These are phyloP conservation scores for Candida sanyaensis DNA, from an alignment of 1,139 yeast species.

Conservation along the genomic window DNA sequence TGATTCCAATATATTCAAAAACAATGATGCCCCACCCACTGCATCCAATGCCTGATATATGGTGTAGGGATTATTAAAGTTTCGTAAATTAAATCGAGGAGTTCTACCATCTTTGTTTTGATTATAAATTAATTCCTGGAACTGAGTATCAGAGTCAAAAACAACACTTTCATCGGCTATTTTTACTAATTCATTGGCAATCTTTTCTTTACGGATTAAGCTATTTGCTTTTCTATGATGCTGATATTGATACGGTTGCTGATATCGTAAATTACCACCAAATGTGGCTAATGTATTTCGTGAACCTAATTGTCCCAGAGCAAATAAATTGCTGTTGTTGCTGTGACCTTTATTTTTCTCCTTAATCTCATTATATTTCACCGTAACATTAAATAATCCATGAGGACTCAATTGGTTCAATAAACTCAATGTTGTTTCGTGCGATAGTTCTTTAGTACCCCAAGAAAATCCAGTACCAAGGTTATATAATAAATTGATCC, in stretches of 20 bases:
- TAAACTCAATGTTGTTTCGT: slow-evolving; percentile 30
- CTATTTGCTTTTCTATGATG: not conserved
- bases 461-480: slow-evolving; percentile 43
- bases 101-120: slow-evolving; percentile 10
- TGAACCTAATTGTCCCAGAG: slow-evolving; percentile 5
- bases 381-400: slow-evolving; percentile 27
- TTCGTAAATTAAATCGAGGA: slow-evolving; percentile 19
- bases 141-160: slow-evolving; percentile 31
- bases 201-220: slow-evolving; percentile 12
- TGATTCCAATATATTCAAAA: slow-evolving; percentile 33
- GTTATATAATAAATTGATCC: slow-evolving; percentile 39
- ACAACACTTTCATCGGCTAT: slow-evolving; percentile 30
- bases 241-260: not conserved
- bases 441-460: slow-evolving; percentile 36
- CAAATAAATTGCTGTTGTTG: slow-evolving; percentile 1
- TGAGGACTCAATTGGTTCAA: slow-evolving; percentile 32
- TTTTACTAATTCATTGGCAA: slow-evolving; percentile 22
- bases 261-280: slow-evolving; percentile 1
- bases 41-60: slow-evolving; percentile 34
- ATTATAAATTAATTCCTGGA: slow-evolving; percentile 14
- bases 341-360: slow-evolving; percentile 12
- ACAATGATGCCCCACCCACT: slow-evolving; percentile 38
- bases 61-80: slow-evolving; percentile 22
- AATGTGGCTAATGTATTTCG: slow-evolving; percentile 10
- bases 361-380: slow-evolving; percentile 25